Evolutionary conservation across 768 basidiomycete genomes (phyloP).

Genomic region (Mycena venus): DNA sequence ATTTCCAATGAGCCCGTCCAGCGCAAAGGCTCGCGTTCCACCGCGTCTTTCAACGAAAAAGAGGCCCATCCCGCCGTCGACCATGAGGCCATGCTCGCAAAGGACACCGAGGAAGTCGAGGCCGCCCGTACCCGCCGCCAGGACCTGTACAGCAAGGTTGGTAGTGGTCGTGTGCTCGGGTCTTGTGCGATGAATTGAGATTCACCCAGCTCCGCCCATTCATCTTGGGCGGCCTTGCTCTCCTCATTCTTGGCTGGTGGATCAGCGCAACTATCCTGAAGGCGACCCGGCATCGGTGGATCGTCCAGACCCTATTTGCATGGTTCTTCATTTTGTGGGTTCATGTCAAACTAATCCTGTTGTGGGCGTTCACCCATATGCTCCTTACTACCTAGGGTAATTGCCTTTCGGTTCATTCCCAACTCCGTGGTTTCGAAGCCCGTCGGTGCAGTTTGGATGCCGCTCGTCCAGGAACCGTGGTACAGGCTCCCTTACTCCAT

Average conservation of each 20-base stretch:
- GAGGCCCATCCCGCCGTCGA: slow-evolving; percentile 36
- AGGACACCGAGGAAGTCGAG: slow-evolving; percentile 40
- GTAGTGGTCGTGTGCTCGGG: slow-evolving; percentile 14
- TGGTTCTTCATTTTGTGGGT: slow-evolving; percentile 86
- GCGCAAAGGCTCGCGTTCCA: slow-evolving; percentile 38
- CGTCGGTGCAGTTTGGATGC: slow-evolving; percentile 79
- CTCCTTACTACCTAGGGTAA: slow-evolving; percentile 59
- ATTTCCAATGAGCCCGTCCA: slow-evolving; percentile 29
- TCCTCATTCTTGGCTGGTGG: slow-evolving; percentile 88
- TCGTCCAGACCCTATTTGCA: slow-evolving; percentile 84
- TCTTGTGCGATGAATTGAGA: not conserved
- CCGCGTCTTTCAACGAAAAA: slow-evolving; percentile 38
- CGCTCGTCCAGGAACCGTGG: slow-evolving; percentile 76
- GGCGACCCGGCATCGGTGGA: slow-evolving; percentile 84
- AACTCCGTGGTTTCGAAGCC: slow-evolving; percentile 78
- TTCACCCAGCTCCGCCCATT: slow-evolving; percentile 49
- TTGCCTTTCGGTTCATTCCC: slow-evolving; percentile 89
- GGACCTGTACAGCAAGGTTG: slow-evolving; percentile 38
- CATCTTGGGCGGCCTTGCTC: slow-evolving; percentile 65
- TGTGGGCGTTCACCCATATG: not conserved
- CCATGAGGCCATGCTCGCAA: slow-evolving; percentile 39
- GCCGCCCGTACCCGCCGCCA: slow-evolving; percentile 12
- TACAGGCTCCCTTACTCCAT: slow-evolving; percentile 58
- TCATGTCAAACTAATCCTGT: not conserved
- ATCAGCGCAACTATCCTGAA: slow-evolving; percentile 78